These are phyloP conservation scores for Botryotinia convoluta DNA, from an alignment of 2,329 filamentous ascomycete genomes.

Conservation along the genomic window DNA sequence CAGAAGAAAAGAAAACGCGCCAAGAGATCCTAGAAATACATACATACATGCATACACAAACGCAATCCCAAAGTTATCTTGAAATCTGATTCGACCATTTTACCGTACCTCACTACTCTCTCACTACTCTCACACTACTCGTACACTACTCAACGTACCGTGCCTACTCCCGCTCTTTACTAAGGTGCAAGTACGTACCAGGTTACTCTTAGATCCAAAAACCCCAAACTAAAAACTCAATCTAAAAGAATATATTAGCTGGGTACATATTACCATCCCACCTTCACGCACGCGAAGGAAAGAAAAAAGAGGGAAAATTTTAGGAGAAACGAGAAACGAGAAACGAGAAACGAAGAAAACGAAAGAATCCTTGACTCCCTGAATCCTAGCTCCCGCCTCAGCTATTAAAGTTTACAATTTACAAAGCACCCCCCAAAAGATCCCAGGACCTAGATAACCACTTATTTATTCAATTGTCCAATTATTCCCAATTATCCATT, in stretches of 20 bases:
- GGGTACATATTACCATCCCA: not conserved
- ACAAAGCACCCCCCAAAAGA: not conserved
- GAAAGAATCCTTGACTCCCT: not conserved
- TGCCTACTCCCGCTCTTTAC: constrained; percentile 7
- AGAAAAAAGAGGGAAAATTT: not conserved
- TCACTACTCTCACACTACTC: constrained; percentile 2
- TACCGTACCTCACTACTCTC: not conserved
- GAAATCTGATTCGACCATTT: constrained; percentile 2
- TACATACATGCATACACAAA: not conserved
- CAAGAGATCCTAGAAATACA: not conserved
- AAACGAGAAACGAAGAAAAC: not conserved
- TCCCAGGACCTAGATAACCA: not conserved
- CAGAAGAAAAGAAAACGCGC: constrained; percentile 1
- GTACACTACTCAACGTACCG: constrained; percentile 3
- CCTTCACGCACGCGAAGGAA: not conserved
- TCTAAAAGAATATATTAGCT: not conserved
- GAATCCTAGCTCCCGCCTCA: not conserved
- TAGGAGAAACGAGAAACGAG: not conserved
- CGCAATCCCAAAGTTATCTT: not conserved
- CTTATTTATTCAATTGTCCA: too few relatives aligned
- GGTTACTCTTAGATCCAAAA: not conserved
- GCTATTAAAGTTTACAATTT: not conserved
- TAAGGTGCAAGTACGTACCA: not conserved
- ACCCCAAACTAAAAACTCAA: not conserved
- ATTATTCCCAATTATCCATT: not conserved